Percentiles rank a stretch among this genome's conserved stretches.
phyloP scores from a whole-genome alignment of 495 filamentous ascomycete genomes.

The Xylaria acuta region DNA sequence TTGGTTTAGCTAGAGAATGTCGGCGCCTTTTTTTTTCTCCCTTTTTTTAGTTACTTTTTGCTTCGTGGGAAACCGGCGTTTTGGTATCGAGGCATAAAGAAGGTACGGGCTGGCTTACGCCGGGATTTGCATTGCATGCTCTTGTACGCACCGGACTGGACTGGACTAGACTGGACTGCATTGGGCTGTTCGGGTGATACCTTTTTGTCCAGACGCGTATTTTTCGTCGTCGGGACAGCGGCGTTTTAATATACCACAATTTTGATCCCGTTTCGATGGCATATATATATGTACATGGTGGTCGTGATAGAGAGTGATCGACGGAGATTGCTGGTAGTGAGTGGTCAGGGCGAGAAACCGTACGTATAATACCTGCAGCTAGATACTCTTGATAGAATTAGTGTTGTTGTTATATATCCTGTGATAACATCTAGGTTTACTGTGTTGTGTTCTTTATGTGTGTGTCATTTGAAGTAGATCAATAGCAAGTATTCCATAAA shows the following conservation, averaged over 20 bases:
- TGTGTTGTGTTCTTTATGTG: background rate
- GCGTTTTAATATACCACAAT: conserved; percentile 9
- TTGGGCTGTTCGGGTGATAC: conserved; percentile 10
- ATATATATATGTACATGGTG: background rate
- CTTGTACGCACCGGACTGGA: background rate
- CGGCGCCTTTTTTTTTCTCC: background rate
- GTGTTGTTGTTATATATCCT: background rate
- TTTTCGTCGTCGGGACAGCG: background rate
- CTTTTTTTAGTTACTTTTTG: no score
- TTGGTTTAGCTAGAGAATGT: no score
- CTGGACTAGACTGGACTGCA: background rate
- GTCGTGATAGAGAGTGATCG: background rate
- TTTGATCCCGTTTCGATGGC: background rate
- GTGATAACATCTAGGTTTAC: background rate
- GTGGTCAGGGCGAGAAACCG: background rate
- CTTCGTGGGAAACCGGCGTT: background rate
- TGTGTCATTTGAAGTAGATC: background rate
- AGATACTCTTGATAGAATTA: background rate
- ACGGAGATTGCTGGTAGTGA: background rate
- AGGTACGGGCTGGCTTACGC: conserved; percentile 21
- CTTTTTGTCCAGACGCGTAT: background rate
- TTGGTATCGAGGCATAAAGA: conserved; percentile 8
- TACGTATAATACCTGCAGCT: background rate
- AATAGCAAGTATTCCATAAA: background rate
- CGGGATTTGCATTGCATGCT: background rate